These are phyloP conservation scores for Arabidopsis lyrata DNA, from an alignment of 441 rosid genomes.

Conservation along the genomic window DNA sequence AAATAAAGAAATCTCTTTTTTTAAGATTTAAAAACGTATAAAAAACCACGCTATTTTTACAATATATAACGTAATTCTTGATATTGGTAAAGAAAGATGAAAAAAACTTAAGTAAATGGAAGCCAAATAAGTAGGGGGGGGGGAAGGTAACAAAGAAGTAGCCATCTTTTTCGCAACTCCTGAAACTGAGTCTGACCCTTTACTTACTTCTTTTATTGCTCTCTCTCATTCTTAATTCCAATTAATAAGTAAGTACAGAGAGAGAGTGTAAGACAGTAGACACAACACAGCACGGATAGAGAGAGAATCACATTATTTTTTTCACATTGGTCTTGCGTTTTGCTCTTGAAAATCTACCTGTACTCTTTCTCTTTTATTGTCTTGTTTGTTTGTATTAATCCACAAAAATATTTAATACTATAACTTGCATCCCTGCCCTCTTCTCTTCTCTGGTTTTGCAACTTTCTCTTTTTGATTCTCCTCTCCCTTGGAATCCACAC, in stretches of 20 bases:
- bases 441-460: neutral
- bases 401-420: neutral
- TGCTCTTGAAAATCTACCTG: constrained; percentile 36
- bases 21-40: too few relatives aligned
- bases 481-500: constrained; percentile 24
- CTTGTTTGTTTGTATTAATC: neutral
- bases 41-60: too few relatives aligned
- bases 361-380: constrained; percentile 4
- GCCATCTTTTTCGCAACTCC: constrained; percentile 32
- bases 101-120: neutral
- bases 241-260: constrained; percentile 1
- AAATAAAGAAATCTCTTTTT: neutral
- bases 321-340: constrained; percentile 37
- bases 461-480: constrained; percentile 16
- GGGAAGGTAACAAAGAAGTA: constrained; percentile 15
- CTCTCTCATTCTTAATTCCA: constrained; percentile 16
- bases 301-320: constrained; percentile 24
- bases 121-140: constrained; percentile 9
- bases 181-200: constrained; percentile 37
- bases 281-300: neutral
- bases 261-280: neutral
- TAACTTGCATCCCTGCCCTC: neutral
- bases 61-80: too few relatives aligned
- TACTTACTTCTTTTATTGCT: constrained; percentile 40
- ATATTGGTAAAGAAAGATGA: too few relatives aligned